Evolutionary conservation across 129 eudicot genomes (phyloP).

Genomic region (Centaurea solstitialis): DNA sequence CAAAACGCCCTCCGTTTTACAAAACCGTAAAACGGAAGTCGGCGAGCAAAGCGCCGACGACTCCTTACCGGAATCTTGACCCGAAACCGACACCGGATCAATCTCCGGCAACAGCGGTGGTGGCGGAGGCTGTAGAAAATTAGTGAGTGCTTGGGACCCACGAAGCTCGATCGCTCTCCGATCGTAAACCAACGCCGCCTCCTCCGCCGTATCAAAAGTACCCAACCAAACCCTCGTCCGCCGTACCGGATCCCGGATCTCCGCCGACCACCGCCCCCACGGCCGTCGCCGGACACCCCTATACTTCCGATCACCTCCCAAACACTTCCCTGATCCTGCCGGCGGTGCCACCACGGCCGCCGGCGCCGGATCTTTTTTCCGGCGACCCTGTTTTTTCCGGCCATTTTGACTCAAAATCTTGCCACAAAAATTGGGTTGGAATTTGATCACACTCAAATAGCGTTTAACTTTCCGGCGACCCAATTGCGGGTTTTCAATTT

Average conservation of each 20-base stretch:
- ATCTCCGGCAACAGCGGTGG: constrained; percentile 8
- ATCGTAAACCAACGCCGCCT: constrained; percentile 73
- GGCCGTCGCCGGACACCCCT: constrained; percentile 67
- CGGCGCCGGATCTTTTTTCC: background rate
- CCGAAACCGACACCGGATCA: constrained; percentile 16
- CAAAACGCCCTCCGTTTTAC: constrained; percentile 3
- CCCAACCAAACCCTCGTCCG: constrained; percentile 63
- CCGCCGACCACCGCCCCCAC: constrained; percentile 75
- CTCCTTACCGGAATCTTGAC: constrained; percentile 24
- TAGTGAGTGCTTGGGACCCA: constrained; percentile 55
- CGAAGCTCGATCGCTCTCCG: constrained; percentile 59
- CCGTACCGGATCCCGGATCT: constrained; percentile 60
- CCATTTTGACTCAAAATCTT: background rate
- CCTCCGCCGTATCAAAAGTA: constrained; percentile 69
- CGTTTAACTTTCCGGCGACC: constrained; percentile 28
- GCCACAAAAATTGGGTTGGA: constrained; percentile 14
- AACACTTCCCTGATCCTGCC: background rate
- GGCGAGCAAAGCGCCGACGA: constrained; percentile 44
- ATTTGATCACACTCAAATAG: constrained; percentile 43
- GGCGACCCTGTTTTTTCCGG: constrained; percentile 28
- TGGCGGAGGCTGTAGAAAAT: constrained; percentile 33
- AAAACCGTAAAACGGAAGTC: constrained; percentile 50
- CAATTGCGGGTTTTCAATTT: background rate
- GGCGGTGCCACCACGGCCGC: too few relatives aligned
- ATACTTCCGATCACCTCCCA: constrained; percentile 31